Evolutionary conservation across 768 basidiomycete genomes (phyloP).

Genomic region (Rhizopogon roseolus): DNA sequence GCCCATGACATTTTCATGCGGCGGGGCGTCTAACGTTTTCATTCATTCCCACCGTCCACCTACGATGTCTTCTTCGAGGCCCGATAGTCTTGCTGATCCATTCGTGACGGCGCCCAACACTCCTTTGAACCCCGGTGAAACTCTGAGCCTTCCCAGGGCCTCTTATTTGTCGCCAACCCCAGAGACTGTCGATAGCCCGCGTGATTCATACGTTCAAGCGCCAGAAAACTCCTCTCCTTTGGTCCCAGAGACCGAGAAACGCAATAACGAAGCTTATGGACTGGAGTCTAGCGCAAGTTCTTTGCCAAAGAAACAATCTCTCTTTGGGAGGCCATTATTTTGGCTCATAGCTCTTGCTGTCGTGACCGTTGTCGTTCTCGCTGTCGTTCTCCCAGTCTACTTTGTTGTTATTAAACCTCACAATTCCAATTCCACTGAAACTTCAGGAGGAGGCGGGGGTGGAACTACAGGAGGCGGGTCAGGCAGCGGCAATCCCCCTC

Average conservation of each 20-base stretch:
- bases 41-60: not conserved
- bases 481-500: constrained; percentile 7
- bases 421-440: constrained; percentile 4
- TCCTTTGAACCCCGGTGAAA: constrained; percentile 3
- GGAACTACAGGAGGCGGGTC: constrained; percentile 3
- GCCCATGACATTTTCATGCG: too few species aligned
- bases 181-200: constrained; percentile 15
- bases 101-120: constrained; percentile 7
- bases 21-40: not conserved
- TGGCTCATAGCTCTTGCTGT: constrained; percentile 26
- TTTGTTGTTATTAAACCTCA: constrained; percentile 23
- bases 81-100: constrained; percentile 14
- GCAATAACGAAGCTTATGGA: constrained; percentile 4
- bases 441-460: not conserved
- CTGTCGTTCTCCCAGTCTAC: constrained; percentile 40
- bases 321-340: constrained; percentile 16
- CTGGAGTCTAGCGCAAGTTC: not conserved
- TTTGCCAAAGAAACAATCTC: constrained; percentile 11
- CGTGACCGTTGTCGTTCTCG: constrained; percentile 23
- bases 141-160: constrained; percentile 16
- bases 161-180: constrained; percentile 20
- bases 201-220: constrained; percentile 16
- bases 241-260: constrained; percentile 16
- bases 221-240: constrained; percentile 19
- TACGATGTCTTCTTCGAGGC: constrained; percentile 12